Evolutionary conservation across 2,329 filamentous ascomycete species (phyloP).

Genomic region (Coleophoma eucalyptorum): DNA sequence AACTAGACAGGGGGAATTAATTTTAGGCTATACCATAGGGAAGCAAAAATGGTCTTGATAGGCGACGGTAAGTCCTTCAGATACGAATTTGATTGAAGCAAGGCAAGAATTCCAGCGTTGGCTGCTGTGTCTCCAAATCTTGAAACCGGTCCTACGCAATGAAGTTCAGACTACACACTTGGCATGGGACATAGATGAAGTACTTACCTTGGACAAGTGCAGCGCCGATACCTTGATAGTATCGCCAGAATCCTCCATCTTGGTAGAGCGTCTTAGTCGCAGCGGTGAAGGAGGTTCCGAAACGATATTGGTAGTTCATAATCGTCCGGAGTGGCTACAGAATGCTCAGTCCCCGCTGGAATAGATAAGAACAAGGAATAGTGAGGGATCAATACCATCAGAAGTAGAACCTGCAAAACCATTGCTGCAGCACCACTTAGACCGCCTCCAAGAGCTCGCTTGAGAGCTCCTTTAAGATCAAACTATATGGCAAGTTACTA

Average conservation of each 20-base stretch:
- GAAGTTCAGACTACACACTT: background rate
- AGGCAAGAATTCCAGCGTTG: conserved; percentile 44
- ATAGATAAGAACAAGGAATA: background rate
- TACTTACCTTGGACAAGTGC: conserved; percentile 40
- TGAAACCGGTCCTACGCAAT: conserved; percentile 34
- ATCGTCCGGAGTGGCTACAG: conserved; percentile 41
- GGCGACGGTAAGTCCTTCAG: conserved; percentile 37
- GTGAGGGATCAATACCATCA: conserved; percentile 34
- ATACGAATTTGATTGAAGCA: conserved; percentile 42
- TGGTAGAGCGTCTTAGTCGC: conserved; percentile 37
- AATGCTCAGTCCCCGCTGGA: background rate
- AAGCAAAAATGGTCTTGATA: conserved; percentile 42
- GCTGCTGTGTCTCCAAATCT: conserved; percentile 45
- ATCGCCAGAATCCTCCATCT: conserved; percentile 37
- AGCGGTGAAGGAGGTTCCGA: conserved; percentile 35
- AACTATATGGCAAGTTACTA: conserved; percentile 29
- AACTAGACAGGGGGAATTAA: background rate
- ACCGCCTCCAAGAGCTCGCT: conserved; percentile 40
- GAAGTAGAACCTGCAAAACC: conserved; percentile 41
- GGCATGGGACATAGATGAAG: background rate
- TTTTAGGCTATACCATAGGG: conserved; percentile 31
- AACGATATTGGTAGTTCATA: conserved; percentile 49
- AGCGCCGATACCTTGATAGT: conserved; percentile 41
- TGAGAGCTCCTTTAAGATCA: conserved; percentile 39
- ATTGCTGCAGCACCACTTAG: conserved; percentile 44